Evolutionary conservation across 2,329 filamentous ascomycete genomes (phyloP).

Genomic region (Polychaeton citri): DNA sequence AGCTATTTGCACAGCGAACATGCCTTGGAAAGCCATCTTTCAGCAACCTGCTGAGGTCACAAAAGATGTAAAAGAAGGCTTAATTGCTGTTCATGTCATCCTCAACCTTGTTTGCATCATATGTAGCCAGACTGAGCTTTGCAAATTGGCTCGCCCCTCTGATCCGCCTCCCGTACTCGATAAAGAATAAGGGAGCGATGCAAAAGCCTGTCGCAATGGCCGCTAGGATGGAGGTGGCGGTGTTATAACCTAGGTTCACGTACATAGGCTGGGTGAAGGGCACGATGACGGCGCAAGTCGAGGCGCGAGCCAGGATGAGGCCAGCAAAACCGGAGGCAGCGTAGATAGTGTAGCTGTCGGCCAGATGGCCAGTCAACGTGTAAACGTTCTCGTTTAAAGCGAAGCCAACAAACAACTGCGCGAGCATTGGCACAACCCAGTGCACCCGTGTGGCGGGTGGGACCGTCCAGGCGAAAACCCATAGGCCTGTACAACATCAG

Average conservation of each 20-base stretch:
- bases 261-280: conserved; percentile 31
- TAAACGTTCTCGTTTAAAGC: conserved; percentile 34
- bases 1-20: no score
- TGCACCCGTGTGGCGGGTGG: conserved; percentile 25
- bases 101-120: no score
- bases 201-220: conserved; percentile 29
- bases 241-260: conserved; percentile 23
- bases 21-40: no score
- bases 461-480: conserved; percentile 35
- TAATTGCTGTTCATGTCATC: no score
- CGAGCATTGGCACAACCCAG: conserved; percentile 10
- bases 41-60: no score
- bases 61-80: no score
- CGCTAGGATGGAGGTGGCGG: conserved; percentile 28
- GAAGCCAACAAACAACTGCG: conserved; percentile 32
- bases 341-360: conserved; percentile 32
- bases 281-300: conserved; percentile 27
- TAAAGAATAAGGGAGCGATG: no score
- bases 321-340: conserved; percentile 32
- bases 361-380: conserved; percentile 29
- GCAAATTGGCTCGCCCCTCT: no score
- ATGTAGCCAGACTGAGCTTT: no score
- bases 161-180: no score
- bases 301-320: conserved; percentile 26
- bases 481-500: conserved; percentile 30